Evolutionary conservation across 169 alveolate species (phyloP), one percentile per base, ranked within the genome.

Genomic region (Eimeria zaria): DNA sequence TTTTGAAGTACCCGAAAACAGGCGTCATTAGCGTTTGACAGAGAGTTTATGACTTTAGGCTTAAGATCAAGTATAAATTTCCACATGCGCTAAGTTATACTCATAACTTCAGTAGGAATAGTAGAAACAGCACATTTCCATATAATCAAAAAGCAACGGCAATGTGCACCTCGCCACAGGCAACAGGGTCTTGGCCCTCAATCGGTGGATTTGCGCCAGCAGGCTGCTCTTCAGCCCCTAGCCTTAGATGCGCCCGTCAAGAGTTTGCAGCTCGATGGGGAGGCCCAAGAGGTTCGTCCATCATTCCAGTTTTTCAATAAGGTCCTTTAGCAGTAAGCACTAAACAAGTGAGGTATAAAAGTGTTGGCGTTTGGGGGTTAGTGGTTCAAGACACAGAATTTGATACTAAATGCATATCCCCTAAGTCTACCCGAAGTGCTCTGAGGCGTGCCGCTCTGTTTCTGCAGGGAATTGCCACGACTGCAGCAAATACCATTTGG

Each of bases 401-500:
- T 36, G 51, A 30, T 33, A 36, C 24, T 27, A 6, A 8, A 9
- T 69, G 44, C 78, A 12, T 11, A 33, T 30, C 48, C 78, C 48
- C 22, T 30, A 62, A 69, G 46, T 11, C 33, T 5, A n/a, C 6
- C 73, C 51, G 27, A 73, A 36, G 55, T 16, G 58, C n/a, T 74
- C 85, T 11, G 30, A 46, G 46, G 46, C 11, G 0, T 11, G 55
- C 16, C 27, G 2, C 48, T 27, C 36, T 62, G n/a, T 76, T 36
- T 73, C 11, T 55, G 46, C 91, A 91, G 96, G 91, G 84, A 58
- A 84, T 91, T 60, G 96, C 89, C 33, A 58, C 96, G 8, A 91
- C 87, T 18, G 74, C 96, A 41, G 84, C 91, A 46, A 91, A 91
- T 62, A 91, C 96, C 33, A 91, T 91, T 48, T 91, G 96, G 96